These are phyloP conservation scores for Trichoderma oligosporum DNA, from an alignment of 2,329 filamentous ascomycete genomes.

Conservation along the genomic window DNA sequence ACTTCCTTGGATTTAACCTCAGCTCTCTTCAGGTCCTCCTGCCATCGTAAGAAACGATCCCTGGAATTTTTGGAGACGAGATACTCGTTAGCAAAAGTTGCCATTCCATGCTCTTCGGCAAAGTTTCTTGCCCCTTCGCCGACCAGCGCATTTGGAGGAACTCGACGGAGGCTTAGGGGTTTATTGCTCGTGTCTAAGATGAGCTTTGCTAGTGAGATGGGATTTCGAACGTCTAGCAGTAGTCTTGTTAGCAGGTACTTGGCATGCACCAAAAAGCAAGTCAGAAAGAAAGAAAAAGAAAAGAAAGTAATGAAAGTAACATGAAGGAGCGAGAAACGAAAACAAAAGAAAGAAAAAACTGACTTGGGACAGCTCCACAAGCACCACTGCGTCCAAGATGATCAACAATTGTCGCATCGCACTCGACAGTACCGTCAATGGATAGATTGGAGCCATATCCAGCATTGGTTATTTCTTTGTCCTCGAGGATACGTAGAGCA, in stretches of 20 bases:
- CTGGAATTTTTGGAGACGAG: slow-evolving; percentile 76
- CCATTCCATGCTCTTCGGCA: slow-evolving; percentile 72
- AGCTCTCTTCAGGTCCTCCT: slow-evolving; percentile 63
- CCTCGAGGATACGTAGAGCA: slow-evolving; percentile 82
- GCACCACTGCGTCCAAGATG: slow-evolving; percentile 88
- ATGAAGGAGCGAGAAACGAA: too few species aligned
- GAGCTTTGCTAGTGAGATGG: slow-evolving; percentile 78
- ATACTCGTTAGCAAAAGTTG: slow-evolving; percentile 66
- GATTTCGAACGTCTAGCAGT: slow-evolving; percentile 77
- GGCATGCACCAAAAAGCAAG: not conserved
- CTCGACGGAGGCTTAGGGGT: slow-evolving; percentile 76
- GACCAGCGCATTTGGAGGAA: slow-evolving; percentile 89
- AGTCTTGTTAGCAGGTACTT: not conserved
- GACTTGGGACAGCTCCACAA: slow-evolving; percentile 85
- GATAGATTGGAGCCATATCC: slow-evolving; percentile 94
- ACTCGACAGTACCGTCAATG: slow-evolving; percentile 87
- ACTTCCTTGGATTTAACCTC: slow-evolving; percentile 42
- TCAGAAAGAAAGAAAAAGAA: too few species aligned
- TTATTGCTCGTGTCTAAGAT: slow-evolving; percentile 75
- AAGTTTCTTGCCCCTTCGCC: slow-evolving; percentile 84
- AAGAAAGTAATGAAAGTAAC: too few species aligned
- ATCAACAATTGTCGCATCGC: slow-evolving; percentile 90
- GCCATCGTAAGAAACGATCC: slow-evolving; percentile 78
- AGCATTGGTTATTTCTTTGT: slow-evolving; percentile 93
- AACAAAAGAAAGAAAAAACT: slow-evolving; percentile 35